Evolutionary conservation across 345 rosid genomes (phyloP).

Genomic region (Sonneratia alba): DNA sequence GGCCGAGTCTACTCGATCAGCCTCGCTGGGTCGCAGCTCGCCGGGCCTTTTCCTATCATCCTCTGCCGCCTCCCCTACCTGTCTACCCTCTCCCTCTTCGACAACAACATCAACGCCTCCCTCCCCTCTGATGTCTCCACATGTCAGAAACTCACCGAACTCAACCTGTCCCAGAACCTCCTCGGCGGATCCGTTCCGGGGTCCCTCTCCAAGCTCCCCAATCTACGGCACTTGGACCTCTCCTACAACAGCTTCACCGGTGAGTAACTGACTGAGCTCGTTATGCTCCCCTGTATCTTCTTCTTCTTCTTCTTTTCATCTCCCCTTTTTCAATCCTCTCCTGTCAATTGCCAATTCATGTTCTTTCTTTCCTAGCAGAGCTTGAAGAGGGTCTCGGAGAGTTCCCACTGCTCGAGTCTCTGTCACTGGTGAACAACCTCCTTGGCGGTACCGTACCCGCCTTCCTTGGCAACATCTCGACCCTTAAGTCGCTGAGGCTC

Average conservation of each 20-base stretch:
- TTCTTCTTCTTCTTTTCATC: neutral
- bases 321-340: neutral
- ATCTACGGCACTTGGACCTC: constrained; percentile 33
- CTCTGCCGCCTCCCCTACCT: constrained; percentile 67
- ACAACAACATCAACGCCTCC: constrained; percentile 57
- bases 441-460: constrained; percentile 45
- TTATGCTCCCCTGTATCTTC: neutral
- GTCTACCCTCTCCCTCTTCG: constrained; percentile 25
- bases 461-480: constrained; percentile 48
- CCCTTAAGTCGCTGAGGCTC: constrained; percentile 41
- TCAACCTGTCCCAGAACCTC: constrained; percentile 34
- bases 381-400: constrained; percentile 28
- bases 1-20: constrained; percentile 39
- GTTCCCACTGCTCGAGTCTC: constrained; percentile 39
- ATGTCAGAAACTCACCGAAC: constrained; percentile 36
- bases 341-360: neutral
- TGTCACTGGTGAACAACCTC: constrained; percentile 42
- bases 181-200: constrained; percentile 49
- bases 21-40: constrained; percentile 39
- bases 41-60: constrained; percentile 66
- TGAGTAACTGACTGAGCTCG: constrained; percentile 24
- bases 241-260: constrained; percentile 56
- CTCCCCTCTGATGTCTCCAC: constrained; percentile 36
- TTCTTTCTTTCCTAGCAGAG: neutral
- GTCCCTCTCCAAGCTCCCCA: constrained; percentile 39